Evolutionary conservation across 2,329 filamentous ascomycete species (phyloP), one percentile per base, ranked within the genome.

Genomic region (Sordariomycetes sp.): DNA sequence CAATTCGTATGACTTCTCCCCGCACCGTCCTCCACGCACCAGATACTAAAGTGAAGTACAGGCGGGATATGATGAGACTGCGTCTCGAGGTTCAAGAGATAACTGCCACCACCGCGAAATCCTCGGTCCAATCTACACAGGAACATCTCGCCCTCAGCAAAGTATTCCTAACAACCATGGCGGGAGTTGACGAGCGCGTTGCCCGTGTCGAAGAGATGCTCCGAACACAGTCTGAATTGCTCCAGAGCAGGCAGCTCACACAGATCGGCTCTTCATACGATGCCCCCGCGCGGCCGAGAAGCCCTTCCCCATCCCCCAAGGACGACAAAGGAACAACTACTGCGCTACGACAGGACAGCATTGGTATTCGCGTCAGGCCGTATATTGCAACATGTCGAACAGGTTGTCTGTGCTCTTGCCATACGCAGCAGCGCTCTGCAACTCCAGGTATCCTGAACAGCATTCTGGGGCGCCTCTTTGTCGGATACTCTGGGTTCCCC

Each of bases 401-500:
- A 11, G 46, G 46, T 16, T 50, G 46, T 50, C n/a, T 12, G n/a
- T 50, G 46, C 46, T 50, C 46, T 50, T 50, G 46, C 22, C 46
- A 50, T 22, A 50, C 5, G n/a, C 46, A 59, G 12, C 60, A 58
- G 51, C 64, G 62, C 55, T 59, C 62, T 8, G 59, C 63, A 10
- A 61, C 63, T 3, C 64, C 66, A 22, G 60, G 57, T 8, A 57
- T 62, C 46, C 56, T 64, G 52, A 60, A 65, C 43, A 62, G 62
- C 43, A 48, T 68, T n/a, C 53, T 68, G 37, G 65, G 67, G 11
- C 62, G 64, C 32, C 59, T 69, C 8, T 68, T 68, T 58, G 48
- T 67, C 18, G 64, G 64, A 7, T 67, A 68, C 59, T 55, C 66
- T 7, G 68, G 67, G 11, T 51, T 70, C 14, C 66, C 68, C 8